A percentile compares a stretch with the other conserved stretches of the same genome.
phyloP scores from a whole-genome alignment of 1,284 basidiomycete species.

The Pulveroboletus sp. region DNA sequence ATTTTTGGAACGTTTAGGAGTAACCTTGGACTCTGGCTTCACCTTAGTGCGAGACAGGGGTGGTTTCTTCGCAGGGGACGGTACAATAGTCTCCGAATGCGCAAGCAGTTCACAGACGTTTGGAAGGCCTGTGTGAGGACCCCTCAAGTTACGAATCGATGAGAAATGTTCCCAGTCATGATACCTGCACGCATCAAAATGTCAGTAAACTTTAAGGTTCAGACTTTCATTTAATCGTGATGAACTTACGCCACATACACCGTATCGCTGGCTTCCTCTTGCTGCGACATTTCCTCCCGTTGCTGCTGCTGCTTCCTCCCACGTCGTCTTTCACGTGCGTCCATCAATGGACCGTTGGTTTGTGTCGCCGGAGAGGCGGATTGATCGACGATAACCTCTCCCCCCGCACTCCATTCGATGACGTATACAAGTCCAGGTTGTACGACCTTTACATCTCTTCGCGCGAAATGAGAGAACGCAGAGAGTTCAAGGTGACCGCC shows the following conservation, averaged over 20 bases:
- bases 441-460: constrained; percentile 84
- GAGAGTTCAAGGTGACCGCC: constrained; percentile 90
- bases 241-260: constrained; percentile 79
- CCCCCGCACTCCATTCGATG: constrained; percentile 70
- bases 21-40: constrained; percentile 33
- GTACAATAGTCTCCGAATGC: constrained; percentile 27
- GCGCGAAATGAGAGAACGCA: constrained; percentile 82
- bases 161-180: constrained; percentile 95
- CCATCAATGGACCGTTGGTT: constrained; percentile 29
- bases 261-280: constrained; percentile 41
- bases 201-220: constrained; percentile 16
- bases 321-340: constrained; percentile 37
- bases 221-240: constrained; percentile 12
- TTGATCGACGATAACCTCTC: constrained; percentile 38
- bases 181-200: constrained; percentile 51
- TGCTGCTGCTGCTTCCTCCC: constrained; percentile 34
- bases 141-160: constrained; percentile 84
- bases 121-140: constrained; percentile 81
- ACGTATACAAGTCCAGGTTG: constrained; percentile 86
- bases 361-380: constrained; percentile 30
- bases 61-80: constrained; percentile 35
- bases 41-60: constrained; percentile 20
- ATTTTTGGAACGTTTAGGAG: constrained; percentile 33
- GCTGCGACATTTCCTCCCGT: constrained; percentile 33
- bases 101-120: constrained; percentile 58